Percentiles rank a stretch among this genome's conserved stretches.
phyloP scores from a whole-genome alignment of 192 early-diverging fungal genomes.

The Chytriomyces sp. region DNA sequence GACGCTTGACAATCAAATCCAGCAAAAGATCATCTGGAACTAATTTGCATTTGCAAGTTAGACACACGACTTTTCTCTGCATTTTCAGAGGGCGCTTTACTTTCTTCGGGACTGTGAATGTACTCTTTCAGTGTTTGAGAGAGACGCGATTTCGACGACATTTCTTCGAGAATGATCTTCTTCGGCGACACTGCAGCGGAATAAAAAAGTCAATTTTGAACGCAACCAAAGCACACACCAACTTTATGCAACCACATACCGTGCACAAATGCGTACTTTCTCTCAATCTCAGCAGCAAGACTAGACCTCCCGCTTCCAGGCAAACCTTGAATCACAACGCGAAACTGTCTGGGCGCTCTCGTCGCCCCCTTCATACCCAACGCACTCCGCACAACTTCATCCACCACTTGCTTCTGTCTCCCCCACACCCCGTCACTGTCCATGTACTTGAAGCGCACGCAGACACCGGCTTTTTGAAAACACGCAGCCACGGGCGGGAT shows the following conservation, averaged over 20 bases:
- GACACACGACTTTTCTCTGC: not conserved
- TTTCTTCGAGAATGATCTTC: constrained; percentile 48
- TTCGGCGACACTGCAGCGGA: constrained; percentile 52
- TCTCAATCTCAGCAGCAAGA: constrained; percentile 44
- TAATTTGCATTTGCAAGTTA: not conserved
- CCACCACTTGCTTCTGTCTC: constrained; percentile 17
- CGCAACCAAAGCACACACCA: not conserved
- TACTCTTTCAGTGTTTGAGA: constrained; percentile 30
- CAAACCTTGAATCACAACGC: constrained; percentile 47
- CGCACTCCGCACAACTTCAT: constrained; percentile 37
- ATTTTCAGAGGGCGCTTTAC: constrained; percentile 16
- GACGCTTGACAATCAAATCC: constrained; percentile 40
- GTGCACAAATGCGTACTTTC: constrained; percentile 50
- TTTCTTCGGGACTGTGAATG: constrained; percentile 39
- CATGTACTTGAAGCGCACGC: constrained; percentile 17
- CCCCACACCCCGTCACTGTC: constrained; percentile 42
- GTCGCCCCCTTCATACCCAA: constrained; percentile 40
- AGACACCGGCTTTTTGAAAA: constrained; percentile 26
- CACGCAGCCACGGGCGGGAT: constrained; percentile 26
- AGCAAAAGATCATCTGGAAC: constrained; percentile 48
- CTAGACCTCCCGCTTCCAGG: constrained; percentile 54
- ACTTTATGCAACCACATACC: constrained; percentile 36
- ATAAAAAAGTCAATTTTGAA: not conserved
- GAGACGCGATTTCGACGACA: constrained; percentile 36
- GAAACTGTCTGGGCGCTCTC: constrained; percentile 50